Conservation (phyloP, 306 rosid species). For the Chamaecrista fasciculata region DNA sequence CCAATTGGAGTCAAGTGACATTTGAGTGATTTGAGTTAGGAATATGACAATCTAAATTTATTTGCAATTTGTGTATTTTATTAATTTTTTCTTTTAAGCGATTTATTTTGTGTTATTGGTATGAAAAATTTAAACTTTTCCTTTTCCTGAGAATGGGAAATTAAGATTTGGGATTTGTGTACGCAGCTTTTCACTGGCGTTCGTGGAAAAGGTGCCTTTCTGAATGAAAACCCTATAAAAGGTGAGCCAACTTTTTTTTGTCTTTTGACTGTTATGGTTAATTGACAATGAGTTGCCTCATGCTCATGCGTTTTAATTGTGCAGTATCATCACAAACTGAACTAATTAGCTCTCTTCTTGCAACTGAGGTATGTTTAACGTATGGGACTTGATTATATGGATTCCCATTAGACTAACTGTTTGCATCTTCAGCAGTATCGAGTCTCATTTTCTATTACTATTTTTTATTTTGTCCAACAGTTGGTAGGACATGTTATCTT, state of each 20-base stretch:
- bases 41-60: background rate
- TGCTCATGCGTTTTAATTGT: conserved; percentile 30
- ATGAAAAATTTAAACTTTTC: background rate
- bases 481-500: background rate
- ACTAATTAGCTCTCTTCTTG: conserved; percentile 75
- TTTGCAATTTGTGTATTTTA: too few relatives aligned
- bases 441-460: too few relatives aligned
- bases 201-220: conserved; percentile 71
- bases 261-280: conserved; percentile 14
- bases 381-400: conserved; percentile 9
- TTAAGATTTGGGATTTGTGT: conserved; percentile 8
- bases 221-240: conserved; percentile 75
- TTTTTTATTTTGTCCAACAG: too few relatives aligned
- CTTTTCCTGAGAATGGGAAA: background rate
- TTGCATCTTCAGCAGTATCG: background rate
- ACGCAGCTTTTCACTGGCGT: conserved; percentile 79
- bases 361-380: conserved; percentile 60
- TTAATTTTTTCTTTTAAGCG: too few relatives aligned
- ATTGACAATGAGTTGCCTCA: conserved; percentile 3
- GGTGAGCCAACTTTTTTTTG: conserved; percentile 38
- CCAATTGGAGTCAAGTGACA: background rate
- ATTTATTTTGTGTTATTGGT: conserved; percentile 17
- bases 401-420: background rate
- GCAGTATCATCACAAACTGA: conserved; percentile 68
- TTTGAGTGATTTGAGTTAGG: background rate